A percentile compares a stretch with the other conserved stretches of the same genome.
These are phyloP conservation scores for Casuarina glauca DNA, from an alignment of 306 rosid species.

Conservation along the genomic window DNA sequence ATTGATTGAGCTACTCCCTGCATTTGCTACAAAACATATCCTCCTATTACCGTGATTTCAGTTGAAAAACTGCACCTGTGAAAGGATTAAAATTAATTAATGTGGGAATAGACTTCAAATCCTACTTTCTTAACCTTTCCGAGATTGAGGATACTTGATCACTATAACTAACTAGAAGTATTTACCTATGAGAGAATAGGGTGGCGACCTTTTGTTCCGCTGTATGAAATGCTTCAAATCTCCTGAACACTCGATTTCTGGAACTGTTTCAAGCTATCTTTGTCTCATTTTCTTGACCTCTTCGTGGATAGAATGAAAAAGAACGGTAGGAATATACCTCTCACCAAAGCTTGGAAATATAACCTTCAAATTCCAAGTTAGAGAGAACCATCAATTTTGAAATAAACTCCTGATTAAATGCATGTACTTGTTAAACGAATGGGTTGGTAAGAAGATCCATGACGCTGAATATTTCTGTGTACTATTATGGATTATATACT, in stretches of 20 bases:
- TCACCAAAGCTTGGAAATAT: slow-evolving; percentile 93
- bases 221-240: slow-evolving; percentile 30
- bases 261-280: slow-evolving; percentile 14
- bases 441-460: background rate
- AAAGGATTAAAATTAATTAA: slow-evolving; percentile 8
- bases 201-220: slow-evolving; percentile 29
- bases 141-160: slow-evolving; percentile 10
- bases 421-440: background rate
- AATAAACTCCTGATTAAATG: background rate
- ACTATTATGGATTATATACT: background rate
- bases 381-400: background rate
- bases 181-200: slow-evolving; percentile 38
- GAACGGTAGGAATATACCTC: slow-evolving; percentile 76
- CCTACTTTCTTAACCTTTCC: background rate
- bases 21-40: slow-evolving; percentile 12
- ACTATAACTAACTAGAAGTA: slow-evolving; percentile 7
- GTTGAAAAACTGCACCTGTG: slow-evolving; percentile 28
- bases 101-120: background rate
- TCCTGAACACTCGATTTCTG: slow-evolving; percentile 8
- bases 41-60: slow-evolving; percentile 24
- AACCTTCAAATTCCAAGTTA: slow-evolving; percentile 50
- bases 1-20: slow-evolving; percentile 9
- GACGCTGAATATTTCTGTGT: background rate
- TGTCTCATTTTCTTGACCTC: slow-evolving; percentile 61
- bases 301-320: slow-evolving; percentile 73